phyloP scores from a whole-genome alignment of 148 eudicot genomes.

The Pouteria glomerata region DNA sequence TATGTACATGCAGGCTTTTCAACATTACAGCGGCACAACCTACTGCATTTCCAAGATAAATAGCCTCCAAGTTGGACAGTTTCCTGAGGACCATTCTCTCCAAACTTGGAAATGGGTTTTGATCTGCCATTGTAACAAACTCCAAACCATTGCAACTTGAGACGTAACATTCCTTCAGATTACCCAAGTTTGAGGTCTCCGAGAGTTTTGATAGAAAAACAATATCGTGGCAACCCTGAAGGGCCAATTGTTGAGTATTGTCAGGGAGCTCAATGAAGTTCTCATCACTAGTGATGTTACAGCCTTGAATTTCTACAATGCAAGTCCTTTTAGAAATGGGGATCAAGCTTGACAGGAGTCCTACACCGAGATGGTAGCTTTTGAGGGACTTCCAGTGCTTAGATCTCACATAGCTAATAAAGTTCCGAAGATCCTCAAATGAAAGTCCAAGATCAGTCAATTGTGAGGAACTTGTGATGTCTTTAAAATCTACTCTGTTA shows the following conservation, averaged over 20 bases:
- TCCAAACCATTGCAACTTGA: slow-evolving; percentile 18
- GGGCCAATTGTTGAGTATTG: slow-evolving; percentile 20
- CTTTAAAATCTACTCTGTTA: neutral
- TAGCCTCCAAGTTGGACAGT: slow-evolving; percentile 16
- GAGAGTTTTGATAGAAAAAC: slow-evolving; percentile 7
- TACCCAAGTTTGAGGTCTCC: neutral
- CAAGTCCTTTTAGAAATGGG: slow-evolving; percentile 3
- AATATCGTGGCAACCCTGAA: slow-evolving; percentile 19
- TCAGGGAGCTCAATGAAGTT: slow-evolving; percentile 12
- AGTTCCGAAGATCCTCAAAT: slow-evolving; percentile 13
- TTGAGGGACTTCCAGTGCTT: slow-evolving; percentile 13
- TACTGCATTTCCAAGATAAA: slow-evolving; percentile 1
- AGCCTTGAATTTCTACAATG: slow-evolving; percentile 22
- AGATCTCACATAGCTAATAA: slow-evolving; percentile 19
- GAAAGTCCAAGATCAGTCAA: slow-evolving; percentile 18
- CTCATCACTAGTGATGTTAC: neutral
- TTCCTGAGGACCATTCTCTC: slow-evolving; percentile 18
- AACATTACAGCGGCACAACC: neutral
- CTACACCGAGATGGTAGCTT: slow-evolving; percentile 21
- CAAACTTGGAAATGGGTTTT: slow-evolving; percentile 6
- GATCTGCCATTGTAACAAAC: neutral
- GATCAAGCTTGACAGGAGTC: slow-evolving; percentile 8
- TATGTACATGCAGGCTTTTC: slow-evolving; percentile 15
- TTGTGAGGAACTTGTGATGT: slow-evolving; percentile 9
- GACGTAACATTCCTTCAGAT: slow-evolving; percentile 17